Evolutionary conservation across 2,329 filamentous ascomycete genomes (phyloP).

Genomic region (Cercospora janseana): DNA sequence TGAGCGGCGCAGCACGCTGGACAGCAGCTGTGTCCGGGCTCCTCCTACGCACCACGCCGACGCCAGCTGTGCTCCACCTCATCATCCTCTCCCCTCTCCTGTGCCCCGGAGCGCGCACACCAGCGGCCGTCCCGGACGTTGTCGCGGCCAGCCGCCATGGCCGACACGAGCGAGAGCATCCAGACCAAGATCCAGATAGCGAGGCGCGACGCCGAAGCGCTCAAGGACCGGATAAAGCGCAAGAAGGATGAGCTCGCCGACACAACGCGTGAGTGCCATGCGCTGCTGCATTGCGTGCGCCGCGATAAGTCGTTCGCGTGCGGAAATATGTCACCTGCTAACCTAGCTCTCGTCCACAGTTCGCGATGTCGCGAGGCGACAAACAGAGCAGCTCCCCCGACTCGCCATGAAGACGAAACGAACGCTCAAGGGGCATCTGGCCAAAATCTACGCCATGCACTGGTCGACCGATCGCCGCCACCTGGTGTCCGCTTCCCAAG

Average conservation of each 20-base stretch:
- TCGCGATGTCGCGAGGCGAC: constrained; percentile 85
- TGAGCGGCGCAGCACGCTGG: constrained; percentile 20
- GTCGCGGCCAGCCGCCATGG: constrained; percentile 38
- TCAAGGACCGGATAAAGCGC: constrained; percentile 59
- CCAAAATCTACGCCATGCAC: constrained; percentile 99
- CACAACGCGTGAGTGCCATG: constrained; percentile 75
- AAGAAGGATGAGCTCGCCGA: constrained; percentile 99
- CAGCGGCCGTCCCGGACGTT: constrained; percentile 19
- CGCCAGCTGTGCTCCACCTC: constrained; percentile 12
- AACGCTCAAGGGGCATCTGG: constrained; percentile 94
- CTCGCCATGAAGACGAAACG: constrained; percentile 97
- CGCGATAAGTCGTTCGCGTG: constrained; percentile 4
- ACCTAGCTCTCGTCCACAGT: constrained; percentile 55
- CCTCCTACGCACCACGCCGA: constrained; percentile 14
- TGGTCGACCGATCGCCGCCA: constrained; percentile 98
- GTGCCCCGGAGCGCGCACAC: constrained; percentile 15
- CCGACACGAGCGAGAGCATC: constrained; percentile 52
- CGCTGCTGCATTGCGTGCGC: constrained; percentile 15
- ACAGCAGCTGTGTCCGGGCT: constrained; percentile 18
- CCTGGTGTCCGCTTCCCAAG: constrained; percentile 95
- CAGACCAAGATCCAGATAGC: constrained; percentile 81
- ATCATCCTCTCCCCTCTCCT: constrained; percentile 7
- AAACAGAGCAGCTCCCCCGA: constrained; percentile 86
- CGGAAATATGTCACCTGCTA: constrained; percentile 15
- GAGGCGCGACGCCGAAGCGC: constrained; percentile 95